Base-by-base conservation (phyloP, 768 basidiomycete species). In the Hydnomerulius pinastri region DNA sequence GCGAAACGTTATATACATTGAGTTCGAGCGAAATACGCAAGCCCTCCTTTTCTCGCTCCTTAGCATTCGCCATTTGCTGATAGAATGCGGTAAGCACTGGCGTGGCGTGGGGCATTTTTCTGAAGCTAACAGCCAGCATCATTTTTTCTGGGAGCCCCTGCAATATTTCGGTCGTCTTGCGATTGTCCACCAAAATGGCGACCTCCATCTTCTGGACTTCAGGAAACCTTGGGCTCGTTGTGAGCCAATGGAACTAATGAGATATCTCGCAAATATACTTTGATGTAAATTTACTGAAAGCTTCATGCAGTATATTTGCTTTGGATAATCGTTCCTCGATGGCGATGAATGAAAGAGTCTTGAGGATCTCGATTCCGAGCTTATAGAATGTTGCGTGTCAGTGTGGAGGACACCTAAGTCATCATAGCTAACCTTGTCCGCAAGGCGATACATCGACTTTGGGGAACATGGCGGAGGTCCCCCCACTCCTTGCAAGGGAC, bases 371-470 rank as follows among this genome's bases (percentile, higher is more conserved):
- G 25, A 46, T 37, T 13, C 37, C 35, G 6, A 54, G 32, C 53
- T 35, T 13, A 4, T 5, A 17, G 13, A 5, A 5, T 35, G 33
- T 35, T 45, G 40, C 13, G 21, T 11, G 35, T 42, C 27, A 28
- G 29, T 27, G 4, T 30, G 33, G 23, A 24, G 20, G 10, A 27
- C n/a, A 23, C 25, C 10, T 20, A 18, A 37, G 12, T 10, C 5
- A 17, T 12, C 13, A n/a, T 36, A 15, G 25, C 44, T 39, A 30
- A 59, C 61, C 51, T 56, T 56, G 18, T 45, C 52, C 9, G 61
- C 62, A 11, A 63, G 30, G 17, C 59, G 62, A 46, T 61, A 63
- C 62, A 63, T 61, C 4, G 62, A 63, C 35, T 63, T 63, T 11
- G 62, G 61, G 12, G 61, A 63, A 43, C 61, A 63, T 20, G 35